phyloP scores from a whole-genome alignment of 2,329 filamentous ascomycete species.

The Colletotrichum caudatum region DNA sequence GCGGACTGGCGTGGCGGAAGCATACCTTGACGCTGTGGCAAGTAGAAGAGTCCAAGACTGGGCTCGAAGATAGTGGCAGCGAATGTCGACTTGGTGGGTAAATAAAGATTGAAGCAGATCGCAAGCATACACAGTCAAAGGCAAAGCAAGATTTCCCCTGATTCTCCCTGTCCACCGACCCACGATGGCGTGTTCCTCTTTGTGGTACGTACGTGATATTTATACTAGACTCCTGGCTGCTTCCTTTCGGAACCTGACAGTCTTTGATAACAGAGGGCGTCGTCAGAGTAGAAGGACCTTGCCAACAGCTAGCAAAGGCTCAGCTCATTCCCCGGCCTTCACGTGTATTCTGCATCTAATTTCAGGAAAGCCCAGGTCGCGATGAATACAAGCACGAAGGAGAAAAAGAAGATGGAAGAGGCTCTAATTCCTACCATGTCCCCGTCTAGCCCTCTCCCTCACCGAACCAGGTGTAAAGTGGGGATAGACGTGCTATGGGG shows the following conservation, averaged over 20 bases:
- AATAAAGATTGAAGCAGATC: not conserved
- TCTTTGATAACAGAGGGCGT: not conserved
- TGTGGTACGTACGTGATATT: not conserved
- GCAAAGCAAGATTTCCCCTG: not conserved
- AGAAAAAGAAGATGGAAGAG: not conserved
- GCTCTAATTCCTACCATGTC: not conserved
- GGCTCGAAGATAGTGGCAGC: not conserved
- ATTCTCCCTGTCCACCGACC: not conserved
- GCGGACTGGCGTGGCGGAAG: not conserved
- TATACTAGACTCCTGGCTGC: not conserved
- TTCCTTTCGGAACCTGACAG: not conserved
- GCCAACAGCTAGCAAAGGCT: not conserved
- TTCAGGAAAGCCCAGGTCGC: not conserved
- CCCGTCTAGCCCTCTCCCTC: not conserved
- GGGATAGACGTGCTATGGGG: slow-evolving; percentile 2
- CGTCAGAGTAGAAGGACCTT: not conserved
- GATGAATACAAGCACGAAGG: not conserved
- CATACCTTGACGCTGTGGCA: not conserved
- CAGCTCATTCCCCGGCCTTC: not conserved
- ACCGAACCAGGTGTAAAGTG: not conserved
- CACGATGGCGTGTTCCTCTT: not conserved
- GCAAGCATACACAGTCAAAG: not conserved
- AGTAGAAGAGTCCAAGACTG: not conserved
- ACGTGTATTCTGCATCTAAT: not conserved
- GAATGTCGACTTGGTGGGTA: too few species aligned